Evolutionary conservation across 176 grass and related monocot species (phyloP).

Genomic region (Aegilops umbellulata): DNA sequence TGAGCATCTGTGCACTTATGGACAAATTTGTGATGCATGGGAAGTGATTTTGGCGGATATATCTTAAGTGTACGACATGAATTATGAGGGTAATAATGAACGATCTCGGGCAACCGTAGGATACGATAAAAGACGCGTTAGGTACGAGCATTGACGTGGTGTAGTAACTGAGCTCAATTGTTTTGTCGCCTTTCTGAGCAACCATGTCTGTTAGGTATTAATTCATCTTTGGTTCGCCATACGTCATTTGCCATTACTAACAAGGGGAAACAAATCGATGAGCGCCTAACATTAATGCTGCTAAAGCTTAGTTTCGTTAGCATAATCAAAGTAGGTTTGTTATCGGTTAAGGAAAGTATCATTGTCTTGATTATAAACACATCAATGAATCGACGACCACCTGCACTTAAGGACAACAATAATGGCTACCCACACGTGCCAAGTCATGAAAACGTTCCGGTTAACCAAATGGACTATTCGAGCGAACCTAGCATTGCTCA

Average conservation of each 20-base stretch:
- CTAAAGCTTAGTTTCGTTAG: neutral
- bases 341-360: neutral
- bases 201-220: neutral
- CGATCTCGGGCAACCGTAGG: too few relatives aligned
- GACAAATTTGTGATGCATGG: neutral
- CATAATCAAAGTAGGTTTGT: neutral
- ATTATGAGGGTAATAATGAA: too few relatives aligned
- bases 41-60: neutral
- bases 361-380: neutral
- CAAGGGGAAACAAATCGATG: neutral
- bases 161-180: neutral
- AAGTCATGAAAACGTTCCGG: neutral
- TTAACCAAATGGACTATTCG: neutral
- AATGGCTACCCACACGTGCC: too few relatives aligned
- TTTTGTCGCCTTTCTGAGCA: neutral
- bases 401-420: neutral
- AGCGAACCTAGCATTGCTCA: neutral
- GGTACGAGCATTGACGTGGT: neutral
- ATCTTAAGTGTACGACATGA: neutral
- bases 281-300: rapidly evolving
- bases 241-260: neutral
- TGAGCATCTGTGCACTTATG: neutral
- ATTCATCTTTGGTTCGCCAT: neutral
- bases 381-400: neutral
- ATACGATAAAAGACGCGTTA: neutral